phyloP scores from a whole-genome alignment of 345 rosid genomes.

The Combretum micranthum region DNA sequence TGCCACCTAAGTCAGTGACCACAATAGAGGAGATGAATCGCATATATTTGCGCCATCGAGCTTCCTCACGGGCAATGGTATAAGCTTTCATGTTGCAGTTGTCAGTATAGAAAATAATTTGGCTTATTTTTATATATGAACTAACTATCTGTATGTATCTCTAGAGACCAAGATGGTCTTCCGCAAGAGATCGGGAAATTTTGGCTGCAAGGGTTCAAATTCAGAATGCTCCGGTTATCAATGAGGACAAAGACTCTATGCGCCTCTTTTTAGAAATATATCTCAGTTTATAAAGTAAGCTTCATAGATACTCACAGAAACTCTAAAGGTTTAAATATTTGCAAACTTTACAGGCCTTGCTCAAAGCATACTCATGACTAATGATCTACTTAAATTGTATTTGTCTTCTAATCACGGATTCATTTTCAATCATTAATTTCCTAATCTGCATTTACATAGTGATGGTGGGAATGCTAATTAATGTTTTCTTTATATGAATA shows the following conservation, averaged over 20 bases:
- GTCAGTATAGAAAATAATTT: constrained; percentile 1
- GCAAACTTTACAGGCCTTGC: not conserved
- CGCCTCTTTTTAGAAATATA: constrained; percentile 74
- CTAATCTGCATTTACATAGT: no score
- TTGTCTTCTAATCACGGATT: not conserved
- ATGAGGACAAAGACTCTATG: constrained; percentile 51
- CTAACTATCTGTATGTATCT: constrained; percentile 14
- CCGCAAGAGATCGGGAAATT: constrained; percentile 60
- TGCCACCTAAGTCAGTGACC: constrained; percentile 79
- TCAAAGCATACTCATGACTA: not conserved
- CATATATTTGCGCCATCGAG: constrained; percentile 37
- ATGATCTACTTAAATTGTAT: constrained; percentile 2
- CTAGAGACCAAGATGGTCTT: constrained; percentile 83
- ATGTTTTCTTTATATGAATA: no score
- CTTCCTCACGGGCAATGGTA: constrained; percentile 76
- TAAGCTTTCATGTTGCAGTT: not conserved
- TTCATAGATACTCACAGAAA: not conserved
- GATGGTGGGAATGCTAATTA: no score
- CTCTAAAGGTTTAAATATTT: not conserved
- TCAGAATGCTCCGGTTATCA: constrained; percentile 40
- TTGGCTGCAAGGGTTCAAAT: constrained; percentile 58
- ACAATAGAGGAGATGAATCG: constrained; percentile 59
- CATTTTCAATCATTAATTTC: not conserved
- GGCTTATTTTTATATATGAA: constrained; percentile 2
- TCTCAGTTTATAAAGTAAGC: constrained; percentile 77